phyloP scores from a whole-genome alignment of 2,329 filamentous ascomycete genomes.

The Aspergillus brunneoviolaceus region DNA sequence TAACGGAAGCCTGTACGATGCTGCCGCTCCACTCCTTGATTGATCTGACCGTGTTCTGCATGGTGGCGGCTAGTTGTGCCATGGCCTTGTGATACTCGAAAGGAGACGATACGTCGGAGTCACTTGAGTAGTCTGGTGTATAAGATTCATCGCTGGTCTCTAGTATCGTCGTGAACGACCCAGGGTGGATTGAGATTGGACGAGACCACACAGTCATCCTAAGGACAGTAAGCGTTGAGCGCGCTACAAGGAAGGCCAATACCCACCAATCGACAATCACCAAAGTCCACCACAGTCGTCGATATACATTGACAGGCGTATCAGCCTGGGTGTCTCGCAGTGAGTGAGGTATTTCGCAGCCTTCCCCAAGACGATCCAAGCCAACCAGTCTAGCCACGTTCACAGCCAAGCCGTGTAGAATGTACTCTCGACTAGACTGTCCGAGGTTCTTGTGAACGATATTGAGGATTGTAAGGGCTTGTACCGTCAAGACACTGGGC shows the following conservation, averaged over 20 bases:
- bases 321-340: not conserved
- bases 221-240: not conserved
- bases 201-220: conserved; percentile 6
- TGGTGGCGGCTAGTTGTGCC: conserved; percentile 3
- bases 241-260: not conserved
- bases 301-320: not conserved
- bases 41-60: conserved; percentile 2
- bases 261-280: conserved; percentile 2
- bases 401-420: not conserved
- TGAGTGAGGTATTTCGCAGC: not conserved
- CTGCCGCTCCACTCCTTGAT: not conserved
- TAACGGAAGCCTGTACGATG: not conserved
- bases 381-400: not conserved
- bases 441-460: conserved; percentile 3
- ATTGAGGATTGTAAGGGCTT: not conserved
- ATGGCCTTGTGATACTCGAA: conserved; percentile 5
- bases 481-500: conserved; percentile 1
- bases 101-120: not conserved
- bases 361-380: conserved; percentile 1
- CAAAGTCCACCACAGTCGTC: conserved; percentile 2
- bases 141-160: not conserved
- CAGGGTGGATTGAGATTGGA: conserved; percentile 2
- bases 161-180: not conserved
- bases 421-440: conserved; percentile 2
- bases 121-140: not conserved